These are phyloP conservation scores for Xylaria sp. DNA, from an alignment of 2,329 filamentous ascomycete genomes.

Conservation along the genomic window DNA sequence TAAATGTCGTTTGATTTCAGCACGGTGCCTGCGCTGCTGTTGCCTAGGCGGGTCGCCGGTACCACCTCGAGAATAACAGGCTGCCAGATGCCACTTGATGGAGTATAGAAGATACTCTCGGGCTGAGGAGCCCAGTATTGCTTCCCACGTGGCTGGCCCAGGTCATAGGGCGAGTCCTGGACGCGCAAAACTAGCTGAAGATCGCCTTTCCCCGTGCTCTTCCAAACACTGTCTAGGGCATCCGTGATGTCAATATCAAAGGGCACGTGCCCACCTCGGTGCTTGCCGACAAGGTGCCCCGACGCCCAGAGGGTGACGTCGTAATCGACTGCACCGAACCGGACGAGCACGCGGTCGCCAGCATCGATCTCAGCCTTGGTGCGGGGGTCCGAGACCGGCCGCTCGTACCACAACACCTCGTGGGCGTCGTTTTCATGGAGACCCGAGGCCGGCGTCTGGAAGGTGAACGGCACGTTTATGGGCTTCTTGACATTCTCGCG, in stretches of 20 bases:
- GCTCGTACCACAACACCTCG: conserved; percentile 75
- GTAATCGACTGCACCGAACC: conserved; percentile 72
- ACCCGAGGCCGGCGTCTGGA: conserved; percentile 71
- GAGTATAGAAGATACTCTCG: conserved; percentile 69
- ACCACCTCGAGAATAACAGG: conserved; percentile 67
- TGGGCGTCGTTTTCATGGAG: conserved; percentile 70
- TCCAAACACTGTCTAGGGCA: conserved; percentile 47
- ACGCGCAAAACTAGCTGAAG: conserved; percentile 65
- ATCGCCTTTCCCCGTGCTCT: conserved; percentile 42
- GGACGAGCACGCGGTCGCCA: conserved; percentile 58
- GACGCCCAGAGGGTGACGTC: conserved; percentile 67
- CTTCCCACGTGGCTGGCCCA: conserved; percentile 73
- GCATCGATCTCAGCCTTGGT: conserved; percentile 53
- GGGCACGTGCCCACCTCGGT: conserved; percentile 69
- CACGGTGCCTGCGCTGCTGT: conserved; percentile 68
- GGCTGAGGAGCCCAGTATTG: conserved; percentile 72
- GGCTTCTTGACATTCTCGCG: conserved; percentile 57
- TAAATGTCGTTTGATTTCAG: conserved; percentile 64
- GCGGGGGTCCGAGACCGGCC: conserved; percentile 61
- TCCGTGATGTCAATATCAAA: conserved; percentile 68
- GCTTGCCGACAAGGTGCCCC: conserved; percentile 62
- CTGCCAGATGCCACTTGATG: conserved; percentile 68
- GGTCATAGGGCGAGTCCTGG: conserved; percentile 71
- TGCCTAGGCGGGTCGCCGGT: conserved; percentile 61
- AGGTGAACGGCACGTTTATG: conserved; percentile 73